Evolutionary conservation across 208 protist genomes (phyloP).

Genomic region (Crithidia mellificae): DNA sequence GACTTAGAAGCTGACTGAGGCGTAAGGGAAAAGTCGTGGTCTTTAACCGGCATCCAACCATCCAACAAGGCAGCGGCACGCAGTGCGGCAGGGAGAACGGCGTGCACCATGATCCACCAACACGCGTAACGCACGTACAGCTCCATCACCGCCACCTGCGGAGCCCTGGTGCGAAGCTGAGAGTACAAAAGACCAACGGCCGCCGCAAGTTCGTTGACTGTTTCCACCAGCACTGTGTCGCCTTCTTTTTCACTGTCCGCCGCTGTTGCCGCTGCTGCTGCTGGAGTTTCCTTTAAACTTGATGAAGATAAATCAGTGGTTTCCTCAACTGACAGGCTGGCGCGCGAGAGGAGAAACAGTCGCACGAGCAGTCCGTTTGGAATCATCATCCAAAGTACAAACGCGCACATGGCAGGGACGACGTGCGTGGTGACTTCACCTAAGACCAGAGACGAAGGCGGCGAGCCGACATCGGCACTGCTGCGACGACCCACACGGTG

Average conservation of each 20-base stretch:
- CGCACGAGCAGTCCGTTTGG: conserved; percentile 31
- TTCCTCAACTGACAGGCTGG: not conserved
- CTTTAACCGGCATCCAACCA: conserved; percentile 8
- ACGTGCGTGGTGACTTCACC: conserved; percentile 6
- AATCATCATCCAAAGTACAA: conserved; percentile 34
- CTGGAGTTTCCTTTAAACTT: too few species aligned
- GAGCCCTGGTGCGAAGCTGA: conserved; percentile 10
- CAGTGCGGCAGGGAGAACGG: conserved; percentile 3
- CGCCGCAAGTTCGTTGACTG: not conserved
- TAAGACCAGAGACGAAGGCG: too few species aligned
- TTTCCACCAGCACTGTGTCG: not conserved
- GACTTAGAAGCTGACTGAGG: conserved; percentile 36
- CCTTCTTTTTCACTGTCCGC: too few species aligned
- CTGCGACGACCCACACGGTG: too few species aligned
- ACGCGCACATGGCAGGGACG: conserved; percentile 19
- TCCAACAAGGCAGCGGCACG: conserved; percentile 13
- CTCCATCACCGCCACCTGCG: conserved; percentile 24
- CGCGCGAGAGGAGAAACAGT: not conserved
- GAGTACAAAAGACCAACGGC: conserved; percentile 2
- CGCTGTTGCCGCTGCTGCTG: too few species aligned
- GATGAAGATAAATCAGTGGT: too few species aligned
- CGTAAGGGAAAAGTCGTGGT: too few species aligned
- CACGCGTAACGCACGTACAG: conserved; percentile 19
- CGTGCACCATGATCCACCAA: conserved; percentile 27
- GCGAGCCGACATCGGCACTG: too few species aligned